A percentile compares a stretch with the other conserved stretches of the same genome.
phyloP scores from a whole-genome alignment of 805 yeast genomes.

The Teunomyces cretensis region DNA sequence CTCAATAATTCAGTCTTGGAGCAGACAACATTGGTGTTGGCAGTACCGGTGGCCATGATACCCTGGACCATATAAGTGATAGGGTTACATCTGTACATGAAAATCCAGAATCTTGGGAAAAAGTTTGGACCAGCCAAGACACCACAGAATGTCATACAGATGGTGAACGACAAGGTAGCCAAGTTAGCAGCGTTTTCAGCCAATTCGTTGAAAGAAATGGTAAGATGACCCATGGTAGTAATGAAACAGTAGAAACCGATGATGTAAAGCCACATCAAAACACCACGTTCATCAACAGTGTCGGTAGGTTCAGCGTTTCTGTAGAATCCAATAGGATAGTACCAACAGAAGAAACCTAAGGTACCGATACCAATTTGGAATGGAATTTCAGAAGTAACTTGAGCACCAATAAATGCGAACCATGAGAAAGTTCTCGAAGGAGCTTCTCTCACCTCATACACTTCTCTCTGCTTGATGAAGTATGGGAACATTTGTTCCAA shows the following conservation, averaged over 20 bases:
- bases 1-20: constrained; percentile 19
- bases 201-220: constrained; percentile 28
- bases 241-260: constrained; percentile 25
- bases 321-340: constrained; percentile 54
- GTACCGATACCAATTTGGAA: constrained; percentile 49
- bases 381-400: constrained; percentile 45
- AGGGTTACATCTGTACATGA: constrained; percentile 71
- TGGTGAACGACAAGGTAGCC: constrained; percentile 27
- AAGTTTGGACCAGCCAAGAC: constrained; percentile 30
- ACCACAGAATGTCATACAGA: constrained; percentile 39
- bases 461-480: constrained; percentile 43
- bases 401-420: constrained; percentile 41
- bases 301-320: constrained; percentile 8
- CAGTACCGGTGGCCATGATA: constrained; percentile 32
- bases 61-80: constrained; percentile 67
- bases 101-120: constrained; percentile 53
- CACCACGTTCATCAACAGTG: constrained; percentile 10
- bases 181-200: constrained; percentile 37
- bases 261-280: constrained; percentile 14
- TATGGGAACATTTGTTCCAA: constrained; percentile 43
- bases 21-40: constrained; percentile 38
- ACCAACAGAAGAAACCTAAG: constrained; percentile 43
- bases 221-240: constrained; percentile 29
- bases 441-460: constrained; percentile 47
- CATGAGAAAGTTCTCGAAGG: constrained; percentile 46